Percentiles rank a stretch among this genome's conserved stretches.
These are phyloP conservation scores for Acacia confusa DNA, from an alignment of 306 rosid species.

Conservation along the genomic window DNA sequence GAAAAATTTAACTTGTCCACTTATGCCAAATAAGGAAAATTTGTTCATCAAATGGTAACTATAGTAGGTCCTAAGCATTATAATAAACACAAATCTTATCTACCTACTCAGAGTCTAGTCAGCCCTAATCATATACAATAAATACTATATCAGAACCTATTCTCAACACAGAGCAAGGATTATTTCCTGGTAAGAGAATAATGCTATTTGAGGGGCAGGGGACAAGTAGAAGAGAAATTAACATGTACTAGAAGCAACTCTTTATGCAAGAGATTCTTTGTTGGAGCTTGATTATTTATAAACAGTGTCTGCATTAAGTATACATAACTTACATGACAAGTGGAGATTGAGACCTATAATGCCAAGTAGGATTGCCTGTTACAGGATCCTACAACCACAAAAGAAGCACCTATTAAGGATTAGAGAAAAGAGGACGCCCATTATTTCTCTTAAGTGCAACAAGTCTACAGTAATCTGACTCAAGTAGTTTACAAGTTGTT, in stretches of 20 bases:
- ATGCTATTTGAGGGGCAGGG: not conserved
- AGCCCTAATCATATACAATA: not conserved
- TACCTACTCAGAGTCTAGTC: not conserved
- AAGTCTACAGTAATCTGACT: constrained; percentile 20
- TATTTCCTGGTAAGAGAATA: not conserved
- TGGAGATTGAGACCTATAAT: constrained; percentile 63
- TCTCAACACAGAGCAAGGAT: not conserved
- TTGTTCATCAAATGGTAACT: not conserved
- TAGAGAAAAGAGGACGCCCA: constrained; percentile 10
- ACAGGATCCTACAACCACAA: constrained; percentile 71
- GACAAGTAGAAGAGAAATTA: not conserved
- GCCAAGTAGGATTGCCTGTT: constrained; percentile 76
- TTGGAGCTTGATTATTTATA: constrained; percentile 6
- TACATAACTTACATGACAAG: constrained; percentile 58
- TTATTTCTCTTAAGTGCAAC: constrained; percentile 1
- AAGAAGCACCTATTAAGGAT: constrained; percentile 21
- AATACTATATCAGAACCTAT: not conserved
- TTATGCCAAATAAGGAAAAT: not conserved
- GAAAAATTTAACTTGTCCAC: not conserved
- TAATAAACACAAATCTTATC: not conserved
- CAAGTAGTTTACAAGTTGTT: not conserved
- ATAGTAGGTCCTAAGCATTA: not conserved
- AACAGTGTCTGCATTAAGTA: not conserved
- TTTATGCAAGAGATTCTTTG: constrained; percentile 5
- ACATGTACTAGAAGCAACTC: not conserved